phyloP scores from a whole-genome alignment of 495 filamentous ascomycete species.

The Tuber borchii region DNA sequence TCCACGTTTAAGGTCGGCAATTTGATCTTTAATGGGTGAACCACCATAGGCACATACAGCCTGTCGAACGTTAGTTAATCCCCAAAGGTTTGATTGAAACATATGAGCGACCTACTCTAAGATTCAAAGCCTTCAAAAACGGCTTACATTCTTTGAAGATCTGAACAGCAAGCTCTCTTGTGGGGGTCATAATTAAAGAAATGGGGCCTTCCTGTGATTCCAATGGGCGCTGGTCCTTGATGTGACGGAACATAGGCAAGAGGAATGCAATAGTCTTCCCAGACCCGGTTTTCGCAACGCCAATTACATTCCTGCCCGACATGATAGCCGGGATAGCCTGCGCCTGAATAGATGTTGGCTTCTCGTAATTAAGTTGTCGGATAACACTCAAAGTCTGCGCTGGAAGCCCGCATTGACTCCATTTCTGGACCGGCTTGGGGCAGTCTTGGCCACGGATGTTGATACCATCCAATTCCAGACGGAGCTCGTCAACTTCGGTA shows the following conservation, averaged over 20 bases:
- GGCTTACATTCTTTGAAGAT: slow-evolving; percentile 92
- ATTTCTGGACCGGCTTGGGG: slow-evolving; percentile 90
- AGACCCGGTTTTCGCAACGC: slow-evolving; percentile 96
- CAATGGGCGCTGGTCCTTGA: slow-evolving; percentile 86
- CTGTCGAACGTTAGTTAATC: slow-evolving; percentile 32
- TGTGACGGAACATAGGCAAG: slow-evolving; percentile 93
- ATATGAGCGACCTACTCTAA: slow-evolving; percentile 51
- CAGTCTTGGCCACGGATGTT: slow-evolving; percentile 80
- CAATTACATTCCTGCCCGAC: slow-evolving; percentile 93
- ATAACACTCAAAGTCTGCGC: slow-evolving; percentile 85
- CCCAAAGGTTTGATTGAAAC: neutral
- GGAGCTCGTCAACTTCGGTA: slow-evolving; percentile 71
- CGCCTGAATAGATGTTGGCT: slow-evolving; percentile 85
- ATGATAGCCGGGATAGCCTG: slow-evolving; percentile 93
- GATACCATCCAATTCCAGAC: slow-evolving; percentile 86
- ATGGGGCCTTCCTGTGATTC: slow-evolving; percentile 81
- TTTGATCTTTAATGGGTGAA: slow-evolving; percentile 94
- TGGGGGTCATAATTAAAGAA: slow-evolving; percentile 84
- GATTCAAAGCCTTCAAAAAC: slow-evolving; percentile 78
- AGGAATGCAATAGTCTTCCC: slow-evolving; percentile 96
- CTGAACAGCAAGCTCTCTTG: slow-evolving; percentile 87
- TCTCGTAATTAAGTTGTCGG: slow-evolving; percentile 72
- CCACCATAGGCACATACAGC: slow-evolving; percentile 94
- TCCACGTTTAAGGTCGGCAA: slow-evolving; percentile 88
- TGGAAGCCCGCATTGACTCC: slow-evolving; percentile 89